Conservation (phyloP, 257 asterid species). For the Solanum acaule region DNA sequence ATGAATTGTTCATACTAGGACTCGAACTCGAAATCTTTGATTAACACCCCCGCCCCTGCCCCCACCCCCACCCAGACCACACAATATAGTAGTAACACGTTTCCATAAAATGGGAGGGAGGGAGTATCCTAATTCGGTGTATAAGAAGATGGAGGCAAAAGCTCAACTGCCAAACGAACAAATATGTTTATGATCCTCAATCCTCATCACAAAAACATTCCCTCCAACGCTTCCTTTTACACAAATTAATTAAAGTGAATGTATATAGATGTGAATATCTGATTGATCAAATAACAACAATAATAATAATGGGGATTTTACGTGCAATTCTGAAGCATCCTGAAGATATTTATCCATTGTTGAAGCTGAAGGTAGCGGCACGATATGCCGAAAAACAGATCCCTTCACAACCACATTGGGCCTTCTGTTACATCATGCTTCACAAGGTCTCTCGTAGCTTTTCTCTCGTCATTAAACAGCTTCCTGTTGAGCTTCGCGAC, state of each 20-base stretch:
- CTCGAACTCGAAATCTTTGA: no score
- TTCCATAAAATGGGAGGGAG: neutral
- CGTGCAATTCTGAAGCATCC: conserved; percentile 73
- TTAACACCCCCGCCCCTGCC: no score
- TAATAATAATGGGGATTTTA: conserved; percentile 49
- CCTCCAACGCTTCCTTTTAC: neutral
- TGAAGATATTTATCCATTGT: conserved; percentile 74
- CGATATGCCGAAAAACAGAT: conserved; percentile 79
- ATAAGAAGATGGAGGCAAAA: neutral
- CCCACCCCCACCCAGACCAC: no score
- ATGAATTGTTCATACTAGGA: no score
- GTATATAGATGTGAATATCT: neutral
- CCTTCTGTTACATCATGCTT: conserved; percentile 80
- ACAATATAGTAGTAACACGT: neutral
- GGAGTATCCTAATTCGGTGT: neutral
- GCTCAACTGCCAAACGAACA: neutral
- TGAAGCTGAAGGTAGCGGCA: conserved; percentile 69
- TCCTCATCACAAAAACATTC: neutral
- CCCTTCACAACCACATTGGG: conserved; percentile 91
- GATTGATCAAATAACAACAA: neutral
- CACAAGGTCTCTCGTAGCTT: conserved; percentile 88
- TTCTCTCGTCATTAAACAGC: conserved; percentile 86
- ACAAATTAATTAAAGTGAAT: neutral
- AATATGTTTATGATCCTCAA: neutral
- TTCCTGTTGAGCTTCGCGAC: conserved; percentile 84